Base-by-base conservation (phyloP, 352 stramenopile species). In the Phytophthora meadii region DNA sequence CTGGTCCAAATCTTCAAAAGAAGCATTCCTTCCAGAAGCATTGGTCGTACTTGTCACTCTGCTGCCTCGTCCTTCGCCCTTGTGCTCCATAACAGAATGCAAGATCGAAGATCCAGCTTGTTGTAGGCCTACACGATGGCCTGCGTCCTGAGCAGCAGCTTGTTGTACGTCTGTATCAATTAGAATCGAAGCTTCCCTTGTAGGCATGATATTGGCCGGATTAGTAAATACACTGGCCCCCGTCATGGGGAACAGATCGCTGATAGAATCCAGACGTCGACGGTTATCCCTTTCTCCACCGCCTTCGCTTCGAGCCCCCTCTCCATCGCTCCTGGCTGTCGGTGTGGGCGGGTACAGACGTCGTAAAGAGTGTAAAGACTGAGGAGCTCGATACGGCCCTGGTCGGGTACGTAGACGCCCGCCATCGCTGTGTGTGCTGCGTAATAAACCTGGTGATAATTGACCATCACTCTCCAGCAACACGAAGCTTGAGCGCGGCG, bases 151-250 rank as follows among this genome's bases (percentile, higher is more conserved):
- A 15, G 50, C 65, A 11, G 65, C 60, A 8, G 63, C 52, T 46
- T 78, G 70, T 59, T 87, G 77, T 17, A 79, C 72, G 65, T 93
- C 82, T 19, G 74, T 82, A 52, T 84, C 76, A 61, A 92, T 90
- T 53, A 93, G 76, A 56, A 93, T 90, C 14, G 81, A 88, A n/a
- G 81, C 85, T 54, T 93, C 79, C 11, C 83, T 57, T 40, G 85
- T 88, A 44, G 82, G 85, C 69, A 88, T 72, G 57, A 92, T 89
- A 55, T 93, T 93, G 51, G 82, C 79, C 15, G 82, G 81, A 54
- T 82, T 93, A 11, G 82, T 88, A 56, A 87, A 93, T 36, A 92
- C 81, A 30, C 70, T 79, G 32, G 67, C 58, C 12, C 66, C 65
- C 53, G 87, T 79, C 57, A 92, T 72, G 14, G 80, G 85, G 48